Conservation (phyloP, 1,139 yeast species). For the Ogataea hybrid region DNA sequence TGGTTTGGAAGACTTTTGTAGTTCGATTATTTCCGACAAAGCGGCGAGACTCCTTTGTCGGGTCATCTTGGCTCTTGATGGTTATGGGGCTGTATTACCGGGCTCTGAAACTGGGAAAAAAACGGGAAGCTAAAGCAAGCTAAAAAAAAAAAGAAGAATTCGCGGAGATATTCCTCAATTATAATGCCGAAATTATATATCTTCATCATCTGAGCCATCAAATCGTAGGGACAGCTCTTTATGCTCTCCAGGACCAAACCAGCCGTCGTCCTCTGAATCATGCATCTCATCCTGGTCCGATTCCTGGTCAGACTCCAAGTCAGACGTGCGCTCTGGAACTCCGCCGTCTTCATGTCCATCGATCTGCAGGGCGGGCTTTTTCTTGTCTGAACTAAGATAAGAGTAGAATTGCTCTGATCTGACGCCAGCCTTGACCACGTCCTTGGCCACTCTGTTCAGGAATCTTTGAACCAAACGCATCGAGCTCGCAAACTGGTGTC, state of each 20-base stretch:
- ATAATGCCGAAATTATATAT: slow-evolving; percentile 1
- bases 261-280: slow-evolving; percentile 34
- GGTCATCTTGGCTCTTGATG: slow-evolving; percentile 10
- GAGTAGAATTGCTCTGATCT: slow-evolving; percentile 22
- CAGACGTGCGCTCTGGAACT: too few species aligned
- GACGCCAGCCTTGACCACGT: slow-evolving; percentile 45
- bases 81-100: too few species aligned
- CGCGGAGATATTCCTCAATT: neutral
- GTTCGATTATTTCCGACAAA: slow-evolving; percentile 14
- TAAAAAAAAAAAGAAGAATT: neutral
- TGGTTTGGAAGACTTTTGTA: slow-evolving; percentile 3
- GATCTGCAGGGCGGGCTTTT: too few species aligned
- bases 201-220: slow-evolving; percentile 13
- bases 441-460: slow-evolving; percentile 72
- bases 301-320: slow-evolving; percentile 27
- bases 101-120: neutral
- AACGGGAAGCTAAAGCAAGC: neutral
- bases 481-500: slow-evolving; percentile 63
- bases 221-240: slow-evolving; percentile 29
- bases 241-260: slow-evolving; percentile 41
- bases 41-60: slow-evolving; percentile 16
- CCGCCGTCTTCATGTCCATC: too few species aligned
- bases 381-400: slow-evolving; percentile 16
- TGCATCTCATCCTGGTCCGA: slow-evolving; percentile 14
- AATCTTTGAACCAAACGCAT: slow-evolving; percentile 75